These are phyloP conservation scores for Luvunga scandens DNA, from an alignment of 345 rosid genomes.

Conservation along the genomic window DNA sequence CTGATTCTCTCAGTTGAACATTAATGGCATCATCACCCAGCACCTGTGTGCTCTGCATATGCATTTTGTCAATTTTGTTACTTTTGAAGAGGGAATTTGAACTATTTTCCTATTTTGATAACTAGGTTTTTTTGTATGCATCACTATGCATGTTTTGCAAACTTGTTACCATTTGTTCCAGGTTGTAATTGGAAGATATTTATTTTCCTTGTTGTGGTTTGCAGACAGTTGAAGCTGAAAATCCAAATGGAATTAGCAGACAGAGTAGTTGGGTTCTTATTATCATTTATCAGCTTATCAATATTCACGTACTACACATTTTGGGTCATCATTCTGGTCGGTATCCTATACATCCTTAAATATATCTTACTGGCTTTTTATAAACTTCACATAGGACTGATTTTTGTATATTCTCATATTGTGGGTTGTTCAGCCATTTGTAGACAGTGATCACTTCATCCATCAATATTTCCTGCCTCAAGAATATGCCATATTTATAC, in stretches of 20 bases:
- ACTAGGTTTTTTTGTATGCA: not conserved
- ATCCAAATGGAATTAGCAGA: slow-evolving; percentile 77
- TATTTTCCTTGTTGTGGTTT: not conserved
- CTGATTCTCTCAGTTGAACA: not conserved
- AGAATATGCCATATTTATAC: slow-evolving; percentile 79
- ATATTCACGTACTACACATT: slow-evolving; percentile 90
- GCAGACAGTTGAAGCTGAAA: not conserved
- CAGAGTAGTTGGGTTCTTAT: slow-evolving; percentile 73
- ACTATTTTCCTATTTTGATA: not conserved
- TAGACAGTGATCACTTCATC: slow-evolving; percentile 78
- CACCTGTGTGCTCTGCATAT: not conserved
- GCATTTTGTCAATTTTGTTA: not conserved
- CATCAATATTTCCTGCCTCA: slow-evolving; percentile 85
- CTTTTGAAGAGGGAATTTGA: not conserved
- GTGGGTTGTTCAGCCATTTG: slow-evolving; percentile 72
- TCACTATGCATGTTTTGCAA: not conserved
- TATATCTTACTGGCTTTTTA: not conserved
- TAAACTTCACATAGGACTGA: not conserved
- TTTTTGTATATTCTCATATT: not conserved
- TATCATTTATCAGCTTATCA: slow-evolving; percentile 66
- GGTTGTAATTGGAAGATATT: not conserved
- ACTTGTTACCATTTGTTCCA: not conserved
- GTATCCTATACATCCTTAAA: not conserved
- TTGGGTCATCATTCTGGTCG: slow-evolving; percentile 93
- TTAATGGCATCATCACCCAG: not conserved